A percentile compares a stretch with the other conserved stretches of the same genome.
phyloP scores from a whole-genome alignment of 2,329 filamentous ascomycete species.

The Clarireedia hainanense region DNA sequence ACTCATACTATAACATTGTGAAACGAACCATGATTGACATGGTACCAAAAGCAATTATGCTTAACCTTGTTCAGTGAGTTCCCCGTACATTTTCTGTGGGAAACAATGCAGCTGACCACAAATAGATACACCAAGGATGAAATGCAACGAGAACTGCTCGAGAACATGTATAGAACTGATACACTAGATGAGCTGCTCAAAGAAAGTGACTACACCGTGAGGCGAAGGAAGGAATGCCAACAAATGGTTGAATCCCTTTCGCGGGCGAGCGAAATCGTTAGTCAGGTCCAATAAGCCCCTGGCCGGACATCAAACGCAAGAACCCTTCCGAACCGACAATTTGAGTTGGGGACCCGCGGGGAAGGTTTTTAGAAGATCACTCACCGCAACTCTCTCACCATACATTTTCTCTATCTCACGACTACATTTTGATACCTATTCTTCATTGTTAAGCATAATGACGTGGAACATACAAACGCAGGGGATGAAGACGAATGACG shows the following conservation, averaged over 20 bases:
- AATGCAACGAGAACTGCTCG: constrained; percentile 94
- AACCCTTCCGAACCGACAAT: constrained; percentile 9
- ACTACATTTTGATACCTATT: constrained; percentile 21
- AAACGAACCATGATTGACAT: constrained; percentile 99
- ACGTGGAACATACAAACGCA: constrained; percentile 17
- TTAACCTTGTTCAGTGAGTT: constrained; percentile 87
- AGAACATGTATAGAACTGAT: constrained; percentile 92
- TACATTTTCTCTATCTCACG: constrained; percentile 13
- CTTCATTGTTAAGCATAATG: constrained; percentile 18
- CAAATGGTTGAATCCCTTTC: constrained; percentile 95
- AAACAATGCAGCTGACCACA: constrained; percentile 10
- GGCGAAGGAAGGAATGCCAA: constrained; percentile 94
- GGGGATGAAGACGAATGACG: constrained; percentile 12
- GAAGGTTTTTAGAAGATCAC: constrained; percentile 12
- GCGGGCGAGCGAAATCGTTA: constrained; percentile 93
- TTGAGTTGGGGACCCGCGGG: constrained; percentile 12
- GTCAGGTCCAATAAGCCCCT: constrained; percentile 46
- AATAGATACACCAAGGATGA: constrained; percentile 86
- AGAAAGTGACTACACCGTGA: constrained; percentile 94
- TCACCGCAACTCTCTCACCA: constrained; percentile 14
- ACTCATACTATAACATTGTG: constrained; percentile 96
- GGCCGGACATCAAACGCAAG: constrained; percentile 12
- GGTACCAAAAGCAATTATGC: constrained; percentile 99
- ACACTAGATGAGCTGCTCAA: constrained; percentile 91
- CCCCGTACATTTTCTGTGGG: neutral